Evolutionary conservation across 495 filamentous ascomycete genomes (phyloP), one percentile per base, ranked within the genome.

Genomic region (Venustampulla echinocandica): DNA sequence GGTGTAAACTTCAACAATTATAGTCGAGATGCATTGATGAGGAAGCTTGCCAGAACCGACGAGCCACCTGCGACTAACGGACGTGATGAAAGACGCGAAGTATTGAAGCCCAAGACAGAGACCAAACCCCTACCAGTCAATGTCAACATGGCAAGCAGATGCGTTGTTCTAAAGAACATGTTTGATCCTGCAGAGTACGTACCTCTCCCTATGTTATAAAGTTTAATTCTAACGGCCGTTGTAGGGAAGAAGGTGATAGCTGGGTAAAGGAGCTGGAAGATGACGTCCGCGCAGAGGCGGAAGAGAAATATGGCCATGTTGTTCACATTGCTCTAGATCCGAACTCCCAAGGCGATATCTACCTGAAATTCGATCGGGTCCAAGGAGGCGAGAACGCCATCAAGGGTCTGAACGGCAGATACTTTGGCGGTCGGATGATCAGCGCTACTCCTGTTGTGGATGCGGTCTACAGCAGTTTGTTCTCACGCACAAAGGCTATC

Each of bases 1-100:
- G 93, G 93, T 61, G 89, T 97, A 63, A 97, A 96, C 66, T 96
- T 96, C 82, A 95, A 87, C 76, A 97, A 96, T 62, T 95, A 93
- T 70, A 90, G 84, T 75, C 84, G 93, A 67, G 89, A 96, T 69
- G 83, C 88, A 56, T 80, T 97, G 64, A 97, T 96, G 93, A 80
- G 87, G 64, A 95, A 95, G 69, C 85, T 97, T 64, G 92, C 90
- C 48, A 78, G 92, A 74, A 94, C 87, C 69, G 90, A 96, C 75
- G 89, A 95, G 61, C 76, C 85, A 30, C 61, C 74, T 43, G 69
- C 76, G 22, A 67, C 75, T 49, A 79, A 75, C 54, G 75, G 69
- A 47, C 69, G 67, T 50, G 77, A 78, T 53, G 80, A 84, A 42
- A 76, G 81, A 59, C 76, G 82, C 61, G 76, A 82, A 56, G 71